Evolutionary conservation across 352 stramenopile species (phyloP).

Genomic region (Phytophthora ohioensis): DNA sequence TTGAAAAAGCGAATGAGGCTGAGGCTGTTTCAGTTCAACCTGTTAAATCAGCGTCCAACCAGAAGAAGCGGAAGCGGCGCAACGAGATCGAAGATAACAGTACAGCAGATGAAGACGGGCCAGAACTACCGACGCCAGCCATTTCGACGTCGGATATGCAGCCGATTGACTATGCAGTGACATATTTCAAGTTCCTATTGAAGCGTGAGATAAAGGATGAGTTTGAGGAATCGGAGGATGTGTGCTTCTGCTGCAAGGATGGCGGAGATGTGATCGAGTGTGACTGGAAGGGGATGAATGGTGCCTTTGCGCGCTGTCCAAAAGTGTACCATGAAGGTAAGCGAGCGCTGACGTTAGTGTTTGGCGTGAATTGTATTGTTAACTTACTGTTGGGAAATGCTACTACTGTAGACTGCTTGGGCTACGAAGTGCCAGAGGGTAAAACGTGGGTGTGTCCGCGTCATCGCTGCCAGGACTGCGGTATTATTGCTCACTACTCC

Average conservation of each 20-base stretch:
- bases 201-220: conserved; percentile 46
- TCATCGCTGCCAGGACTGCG: conserved; percentile 73
- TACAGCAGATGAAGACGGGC: conserved; percentile 29
- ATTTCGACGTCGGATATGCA: conserved; percentile 42
- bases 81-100: conserved; percentile 38
- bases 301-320: conserved; percentile 53
- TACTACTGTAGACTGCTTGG: conserved; percentile 62
- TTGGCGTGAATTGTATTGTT: background rate
- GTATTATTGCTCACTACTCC: conserved; percentile 58
- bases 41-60: conserved; percentile 21
- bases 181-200: conserved; percentile 76
- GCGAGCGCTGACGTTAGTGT: background rate
- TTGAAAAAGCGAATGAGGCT: conserved; percentile 4
- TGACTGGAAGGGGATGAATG: conserved; percentile 66
- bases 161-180: conserved; percentile 66
- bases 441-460: conserved; percentile 74
- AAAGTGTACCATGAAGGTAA: conserved; percentile 88
- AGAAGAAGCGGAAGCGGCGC: conserved; percentile 62
- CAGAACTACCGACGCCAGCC: background rate
- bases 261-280: conserved; percentile 84
- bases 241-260: conserved; percentile 89
- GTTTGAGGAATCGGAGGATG: conserved; percentile 73
- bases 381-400: conserved; percentile 5
- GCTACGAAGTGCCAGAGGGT: conserved; percentile 64
- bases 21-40: background rate